Base-by-base conservation (phyloP, 1,284 basidiomycete genomes). In the Ceratobasidium sp. region DNA sequence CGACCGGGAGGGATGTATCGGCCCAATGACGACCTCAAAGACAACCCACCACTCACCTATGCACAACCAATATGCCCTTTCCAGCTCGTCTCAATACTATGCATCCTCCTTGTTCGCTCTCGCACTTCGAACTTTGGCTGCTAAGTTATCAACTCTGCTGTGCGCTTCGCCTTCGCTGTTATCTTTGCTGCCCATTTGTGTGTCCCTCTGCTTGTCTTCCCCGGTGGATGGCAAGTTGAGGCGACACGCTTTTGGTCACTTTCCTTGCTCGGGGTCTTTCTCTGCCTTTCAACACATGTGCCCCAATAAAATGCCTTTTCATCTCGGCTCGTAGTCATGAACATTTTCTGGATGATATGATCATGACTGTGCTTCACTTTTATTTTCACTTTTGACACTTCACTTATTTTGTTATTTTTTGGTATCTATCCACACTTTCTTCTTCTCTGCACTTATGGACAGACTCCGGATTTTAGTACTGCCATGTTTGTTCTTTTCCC, bases 331-430 rank as follows among this genome's bases (percentile, higher is more conserved):
- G 19, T 56, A 29, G 50, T 49, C 53, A 70, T 69, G 57, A 54
- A 54, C 57, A 36, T 56, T 44, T 27, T 54, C 57, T 64, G 49
- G 47, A 53, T 64, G 46, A 59, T 44, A 58, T 29, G 29, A 44
- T 27, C 33, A 47, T 72, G 59, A 67, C 69, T 50, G 71, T 59
- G 71, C 73, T 39, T 72, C 58, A 70, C 56, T 36, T 36, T 36
- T 4, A 36, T 36, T 36, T 36, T 36, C 33, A 36, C 62, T 60
- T 67, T 54, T 42, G 60, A 47, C 69, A 54, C 57, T 71, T 68
- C 68, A 68, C 70, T 68, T 69, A 69, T 70, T 72, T 67, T 73
- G 50, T 70, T 68, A 64, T 68, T 56, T 56, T 53, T 69, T 70
- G 60, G 54, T 66, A 67, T 68, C 64, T 73, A 57, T 46, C 50